phyloP scores from a whole-genome alignment of 2,329 filamentous ascomycete species.

The Scleromitrula shiraiana region DNA sequence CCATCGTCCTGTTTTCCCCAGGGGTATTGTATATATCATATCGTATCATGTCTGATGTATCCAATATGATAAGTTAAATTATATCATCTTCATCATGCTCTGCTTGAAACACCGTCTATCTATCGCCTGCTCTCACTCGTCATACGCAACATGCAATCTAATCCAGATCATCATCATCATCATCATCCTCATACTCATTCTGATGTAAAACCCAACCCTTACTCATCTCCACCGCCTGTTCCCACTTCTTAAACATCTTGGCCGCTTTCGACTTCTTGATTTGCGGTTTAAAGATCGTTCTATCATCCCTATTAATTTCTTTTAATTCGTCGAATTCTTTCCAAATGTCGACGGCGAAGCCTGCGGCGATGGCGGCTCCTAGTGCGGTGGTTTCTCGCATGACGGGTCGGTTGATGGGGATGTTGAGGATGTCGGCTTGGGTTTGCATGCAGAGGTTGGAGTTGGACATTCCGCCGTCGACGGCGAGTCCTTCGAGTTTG shows the following conservation, averaged over 20 bases:
- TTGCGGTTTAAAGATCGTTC: conserved; percentile 58
- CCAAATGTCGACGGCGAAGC: conserved; percentile 77
- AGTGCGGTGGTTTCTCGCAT: conserved; percentile 90
- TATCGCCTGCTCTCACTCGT: neutral
- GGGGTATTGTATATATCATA: too few relatives aligned
- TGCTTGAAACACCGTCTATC: too few relatives aligned
- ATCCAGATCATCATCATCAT: conserved; percentile 3
- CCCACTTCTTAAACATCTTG: conserved; percentile 62
- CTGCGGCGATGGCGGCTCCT: conserved; percentile 81
- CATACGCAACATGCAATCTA: neutral
- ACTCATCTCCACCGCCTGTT: conserved; percentile 70
- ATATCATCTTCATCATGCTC: too few relatives aligned
- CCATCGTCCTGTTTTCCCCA: too few relatives aligned
- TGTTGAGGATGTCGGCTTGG: conserved; percentile 76
- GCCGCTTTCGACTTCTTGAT: conserved; percentile 50
- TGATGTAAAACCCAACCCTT: conserved; percentile 51
- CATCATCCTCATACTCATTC: conserved; percentile 6
- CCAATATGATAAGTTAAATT: too few relatives aligned
- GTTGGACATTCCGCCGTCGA: conserved; percentile 85
- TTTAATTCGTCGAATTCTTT: conserved; percentile 63
- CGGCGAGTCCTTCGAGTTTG: conserved; percentile 64
- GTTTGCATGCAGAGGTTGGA: conserved; percentile 84
- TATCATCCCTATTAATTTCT: conserved; percentile 60
- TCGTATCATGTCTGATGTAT: too few relatives aligned
- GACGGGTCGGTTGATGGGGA: conserved; percentile 72